A percentile compares a stretch with the other conserved stretches of the same genome.
These are phyloP conservation scores for Paraglomus brasilianum DNA, from an alignment of 192 early-diverging fungal species.

Conservation along the genomic window DNA sequence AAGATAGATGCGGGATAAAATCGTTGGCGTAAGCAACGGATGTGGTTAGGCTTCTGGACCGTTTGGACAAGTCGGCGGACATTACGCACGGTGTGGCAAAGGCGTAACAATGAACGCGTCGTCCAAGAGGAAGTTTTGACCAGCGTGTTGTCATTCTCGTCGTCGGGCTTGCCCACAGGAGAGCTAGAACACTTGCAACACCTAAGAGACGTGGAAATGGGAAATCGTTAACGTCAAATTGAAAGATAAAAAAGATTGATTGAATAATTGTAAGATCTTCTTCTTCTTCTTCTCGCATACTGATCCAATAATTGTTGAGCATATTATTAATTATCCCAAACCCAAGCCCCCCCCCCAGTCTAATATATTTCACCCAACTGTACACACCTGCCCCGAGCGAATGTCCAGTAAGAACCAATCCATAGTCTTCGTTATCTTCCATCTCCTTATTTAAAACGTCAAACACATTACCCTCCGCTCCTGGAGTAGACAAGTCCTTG, in stretches of 20 bases:
- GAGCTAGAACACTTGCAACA: slow-evolving; percentile 44
- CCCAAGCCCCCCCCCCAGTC: too few relatives aligned
- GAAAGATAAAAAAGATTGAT: too few relatives aligned
- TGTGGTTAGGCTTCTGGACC: slow-evolving; percentile 37
- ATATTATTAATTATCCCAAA: too few relatives aligned
- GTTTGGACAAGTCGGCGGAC: slow-evolving; percentile 44
- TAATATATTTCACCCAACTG: too few relatives aligned
- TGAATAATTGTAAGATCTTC: too few relatives aligned
- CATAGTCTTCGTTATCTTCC: slow-evolving; percentile 42
- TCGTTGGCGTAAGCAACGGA: slow-evolving; percentile 41
- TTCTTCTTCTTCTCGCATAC: too few relatives aligned
- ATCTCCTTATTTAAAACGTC: slow-evolving; percentile 45
- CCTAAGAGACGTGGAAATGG: background rate
- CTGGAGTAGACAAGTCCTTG: slow-evolving; percentile 40
- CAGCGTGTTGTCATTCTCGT: slow-evolving; percentile 41
- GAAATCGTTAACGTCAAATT: too few relatives aligned
- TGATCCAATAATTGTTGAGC: too few relatives aligned
- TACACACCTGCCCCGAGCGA: slow-evolving; percentile 49
- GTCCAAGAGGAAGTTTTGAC: slow-evolving; percentile 42
- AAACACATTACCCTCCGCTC: slow-evolving; percentile 37
- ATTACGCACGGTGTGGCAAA: slow-evolving; percentile 48
- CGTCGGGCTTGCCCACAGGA: slow-evolving; percentile 43
- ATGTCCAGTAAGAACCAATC: slow-evolving; percentile 48
- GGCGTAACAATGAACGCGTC: slow-evolving; percentile 45
- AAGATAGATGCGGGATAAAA: slow-evolving; percentile 36